Percentiles rank a stretch among this genome's conserved stretches.
These are phyloP conservation scores for Pilobolus umbonatus DNA, from an alignment of 192 early-diverging fungal species.

Conservation along the genomic window DNA sequence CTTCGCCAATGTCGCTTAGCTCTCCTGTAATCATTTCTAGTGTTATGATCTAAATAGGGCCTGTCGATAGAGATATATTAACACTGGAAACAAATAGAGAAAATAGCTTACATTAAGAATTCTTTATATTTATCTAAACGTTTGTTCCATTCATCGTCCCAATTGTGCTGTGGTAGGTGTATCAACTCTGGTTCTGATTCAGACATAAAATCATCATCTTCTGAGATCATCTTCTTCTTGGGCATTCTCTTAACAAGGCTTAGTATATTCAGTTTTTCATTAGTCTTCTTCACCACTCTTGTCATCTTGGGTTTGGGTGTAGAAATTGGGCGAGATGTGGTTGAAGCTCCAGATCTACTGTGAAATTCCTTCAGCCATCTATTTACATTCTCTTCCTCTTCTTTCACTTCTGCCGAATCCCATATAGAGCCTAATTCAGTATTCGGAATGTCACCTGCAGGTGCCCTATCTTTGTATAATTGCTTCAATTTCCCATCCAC, in stretches of 20 bases:
- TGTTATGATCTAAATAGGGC: conserved; percentile 13
- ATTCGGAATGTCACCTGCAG: conserved; percentile 20
- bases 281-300: not conserved
- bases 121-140: conserved; percentile 16
- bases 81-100: not conserved
- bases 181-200: conserved; percentile 16
- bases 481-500: conserved; percentile 46
- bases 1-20: conserved; percentile 27
- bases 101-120: conserved; percentile 24
- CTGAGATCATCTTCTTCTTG: not conserved
- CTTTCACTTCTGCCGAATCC: conserved; percentile 43
- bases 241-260: conserved; percentile 12
- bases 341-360: conserved; percentile 9
- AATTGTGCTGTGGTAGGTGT: conserved; percentile 11
- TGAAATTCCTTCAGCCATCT: conserved; percentile 51
- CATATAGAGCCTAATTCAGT: conserved; percentile 43
- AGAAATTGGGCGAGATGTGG: not conserved
- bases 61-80: conserved; percentile 2
- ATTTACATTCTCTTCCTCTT: conserved; percentile 41
- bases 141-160: conserved; percentile 24
- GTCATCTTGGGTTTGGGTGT: not conserved
- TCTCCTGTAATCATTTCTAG: conserved; percentile 14
- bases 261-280: not conserved
- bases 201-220: not conserved
- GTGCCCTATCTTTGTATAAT: conserved; percentile 35